phyloP scores from a whole-genome alignment of 2,329 filamentous ascomycete genomes.

The Fusarium algeriense region DNA sequence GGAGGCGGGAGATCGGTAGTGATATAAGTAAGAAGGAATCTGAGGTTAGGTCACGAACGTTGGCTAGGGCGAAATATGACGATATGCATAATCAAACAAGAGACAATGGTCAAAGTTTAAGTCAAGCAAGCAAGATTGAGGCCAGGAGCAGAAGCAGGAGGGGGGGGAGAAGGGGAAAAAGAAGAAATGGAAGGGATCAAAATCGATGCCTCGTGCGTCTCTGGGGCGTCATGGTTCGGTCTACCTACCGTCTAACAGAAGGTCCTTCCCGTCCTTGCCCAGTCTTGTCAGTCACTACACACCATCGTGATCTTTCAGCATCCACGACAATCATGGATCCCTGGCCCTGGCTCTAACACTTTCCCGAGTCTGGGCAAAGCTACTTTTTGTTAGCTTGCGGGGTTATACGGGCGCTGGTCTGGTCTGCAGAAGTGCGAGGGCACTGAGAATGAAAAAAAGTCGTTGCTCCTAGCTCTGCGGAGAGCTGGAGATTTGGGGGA shows the following conservation, averaged over 20 bases:
- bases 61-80: slow-evolving; percentile 9
- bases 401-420: slow-evolving; percentile 41
- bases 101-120: slow-evolving; percentile 9
- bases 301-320: slow-evolving; percentile 48
- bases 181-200: slow-evolving; percentile 34
- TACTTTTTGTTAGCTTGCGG: slow-evolving; percentile 42
- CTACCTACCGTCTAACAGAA: slow-evolving; percentile 37
- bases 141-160: slow-evolving; percentile 4
- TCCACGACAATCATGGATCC: slow-evolving; percentile 44
- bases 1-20: slow-evolving; percentile 27
- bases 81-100: slow-evolving; percentile 13
- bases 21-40: slow-evolving; percentile 19
- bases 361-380: slow-evolving; percentile 41
- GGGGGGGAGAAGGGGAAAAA: slow-evolving; percentile 36
- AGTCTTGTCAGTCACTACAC: slow-evolving; percentile 37
- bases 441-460: slow-evolving; percentile 8
- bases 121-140: slow-evolving; percentile 1
- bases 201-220: slow-evolving; percentile 42
- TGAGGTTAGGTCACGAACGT: not conserved
- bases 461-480: slow-evolving; percentile 7
- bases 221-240: slow-evolving; percentile 49
- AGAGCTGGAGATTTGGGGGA: slow-evolving; percentile 17
- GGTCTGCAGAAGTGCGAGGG: not conserved
- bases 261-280: slow-evolving; percentile 20
- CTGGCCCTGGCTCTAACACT: slow-evolving; percentile 38